These are phyloP conservation scores for Phytophthora kernoviae DNA, from an alignment of 352 stramenopile species.

Conservation along the genomic window DNA sequence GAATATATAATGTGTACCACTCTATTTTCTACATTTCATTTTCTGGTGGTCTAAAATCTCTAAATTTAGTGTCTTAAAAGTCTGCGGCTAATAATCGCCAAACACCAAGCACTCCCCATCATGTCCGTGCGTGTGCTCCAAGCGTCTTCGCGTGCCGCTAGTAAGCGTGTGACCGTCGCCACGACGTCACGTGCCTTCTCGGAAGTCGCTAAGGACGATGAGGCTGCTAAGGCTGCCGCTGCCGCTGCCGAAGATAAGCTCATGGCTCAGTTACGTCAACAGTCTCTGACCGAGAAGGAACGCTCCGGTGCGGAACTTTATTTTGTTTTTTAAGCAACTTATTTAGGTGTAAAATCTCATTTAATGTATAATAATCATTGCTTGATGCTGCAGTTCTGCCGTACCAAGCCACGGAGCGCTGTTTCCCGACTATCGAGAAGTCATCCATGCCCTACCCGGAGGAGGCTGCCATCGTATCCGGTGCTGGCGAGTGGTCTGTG, in stretches of 20 bases:
- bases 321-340: neutral
- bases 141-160: slow-evolving; percentile 30
- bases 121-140: slow-evolving; percentile 54
- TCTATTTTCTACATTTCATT: too few relatives aligned
- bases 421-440: slow-evolving; percentile 53
- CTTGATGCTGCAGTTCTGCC: slow-evolving; percentile 59
- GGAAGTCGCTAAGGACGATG: slow-evolving; percentile 47
- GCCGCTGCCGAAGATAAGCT: slow-evolving; percentile 38
- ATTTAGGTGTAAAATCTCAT: too few relatives aligned
- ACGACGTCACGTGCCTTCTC: slow-evolving; percentile 43
- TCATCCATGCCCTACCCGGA: slow-evolving; percentile 63
- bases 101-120: slow-evolving; percentile 1
- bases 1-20: too few relatives aligned
- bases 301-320: slow-evolving; percentile 51
- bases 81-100: slow-evolving; percentile 26
- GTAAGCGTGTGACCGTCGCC: slow-evolving; percentile 20
- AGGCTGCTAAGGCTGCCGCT: slow-evolving; percentile 45
- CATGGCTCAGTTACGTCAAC: slow-evolving; percentile 60
- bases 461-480: slow-evolving; percentile 68
- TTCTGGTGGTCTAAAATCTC: slow-evolving; percentile 26
- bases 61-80: slow-evolving; percentile 22
- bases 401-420: slow-evolving; percentile 55
- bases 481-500: slow-evolving; percentile 61
- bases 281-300: slow-evolving; percentile 51
- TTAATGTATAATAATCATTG: too few relatives aligned